Evolutionary conservation across 2,329 filamentous ascomycete species (phyloP).

Genomic region (Cercospora sp.): DNA sequence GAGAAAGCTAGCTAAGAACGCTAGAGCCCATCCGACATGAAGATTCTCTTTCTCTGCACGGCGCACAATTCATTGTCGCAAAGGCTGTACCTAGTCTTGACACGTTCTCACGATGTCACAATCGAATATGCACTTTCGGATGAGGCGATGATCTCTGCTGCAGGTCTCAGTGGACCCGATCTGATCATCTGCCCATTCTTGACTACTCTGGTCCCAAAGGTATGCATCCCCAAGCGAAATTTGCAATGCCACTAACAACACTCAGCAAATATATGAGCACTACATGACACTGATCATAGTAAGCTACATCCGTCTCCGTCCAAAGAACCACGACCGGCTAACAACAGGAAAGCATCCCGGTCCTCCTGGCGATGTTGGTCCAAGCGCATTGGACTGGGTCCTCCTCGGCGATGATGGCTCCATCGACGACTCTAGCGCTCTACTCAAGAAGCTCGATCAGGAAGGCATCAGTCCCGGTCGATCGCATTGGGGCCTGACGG

Average conservation of each 20-base stretch:
- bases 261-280: slow-evolving; percentile 39
- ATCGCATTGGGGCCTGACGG: slow-evolving; percentile 47
- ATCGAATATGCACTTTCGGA: slow-evolving; percentile 44
- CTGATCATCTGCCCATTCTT: slow-evolving; percentile 49
- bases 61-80: slow-evolving; percentile 51
- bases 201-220: slow-evolving; percentile 42
- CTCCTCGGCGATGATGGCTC: slow-evolving; percentile 48
- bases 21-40: slow-evolving; percentile 37
- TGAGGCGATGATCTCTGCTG: slow-evolving; percentile 44
- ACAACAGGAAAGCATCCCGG: slow-evolving; percentile 39
- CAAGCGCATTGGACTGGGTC: slow-evolving; percentile 48
- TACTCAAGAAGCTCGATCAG: slow-evolving; percentile 36
- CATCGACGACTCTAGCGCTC: slow-evolving; percentile 35
- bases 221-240: neutral
- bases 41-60: slow-evolving; percentile 49
- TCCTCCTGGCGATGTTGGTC: slow-evolving; percentile 47
- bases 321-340: neutral
- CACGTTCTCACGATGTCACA: slow-evolving; percentile 42
- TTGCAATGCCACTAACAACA: neutral
- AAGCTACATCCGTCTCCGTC: neutral
- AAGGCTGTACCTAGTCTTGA: slow-evolving; percentile 43
- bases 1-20: neutral
- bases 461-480: slow-evolving; percentile 38
- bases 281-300: slow-evolving; percentile 44
- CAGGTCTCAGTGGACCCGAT: slow-evolving; percentile 41